Evolutionary conservation across 1,284 basidiomycete species (phyloP).

Genomic region (Flammula alnicola): DNA sequence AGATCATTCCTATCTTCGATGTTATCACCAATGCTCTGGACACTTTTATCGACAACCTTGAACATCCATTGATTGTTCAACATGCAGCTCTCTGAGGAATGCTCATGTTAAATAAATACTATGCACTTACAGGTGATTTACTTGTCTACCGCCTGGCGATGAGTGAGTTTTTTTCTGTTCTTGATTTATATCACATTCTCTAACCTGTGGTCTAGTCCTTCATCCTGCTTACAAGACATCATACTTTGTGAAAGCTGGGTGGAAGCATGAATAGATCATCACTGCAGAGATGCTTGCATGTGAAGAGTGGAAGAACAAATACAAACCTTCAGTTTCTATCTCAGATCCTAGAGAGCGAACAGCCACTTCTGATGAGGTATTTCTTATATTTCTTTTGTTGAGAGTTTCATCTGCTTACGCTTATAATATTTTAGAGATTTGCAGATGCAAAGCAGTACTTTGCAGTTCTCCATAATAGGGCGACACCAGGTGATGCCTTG

Average conservation of each 20-base stretch:
- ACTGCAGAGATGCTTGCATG: conserved; percentile 9
- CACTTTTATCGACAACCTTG: conserved; percentile 9
- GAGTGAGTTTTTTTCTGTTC: conserved; percentile 21
- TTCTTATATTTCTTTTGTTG: too few relatives aligned
- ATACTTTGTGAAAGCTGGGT: conserved; percentile 20
- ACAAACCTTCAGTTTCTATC: conserved; percentile 10
- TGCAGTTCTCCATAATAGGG: conserved; percentile 1
- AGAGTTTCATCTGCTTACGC: too few relatives aligned
- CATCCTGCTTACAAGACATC: conserved; percentile 22
- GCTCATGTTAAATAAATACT: conserved; percentile 31
- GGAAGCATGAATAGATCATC: conserved; percentile 20
- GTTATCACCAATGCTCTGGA: conserved; percentile 20
- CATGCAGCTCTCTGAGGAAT: conserved; percentile 24
- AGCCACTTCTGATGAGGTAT: neutral
- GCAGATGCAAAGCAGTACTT: conserved; percentile 10
- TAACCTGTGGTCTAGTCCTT: conserved; percentile 17
- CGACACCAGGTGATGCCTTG: conserved; percentile 10
- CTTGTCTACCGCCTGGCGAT: conserved; percentile 29
- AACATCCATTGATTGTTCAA: conserved; percentile 11
- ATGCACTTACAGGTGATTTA: conserved; percentile 28
- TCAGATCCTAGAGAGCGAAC: too few relatives aligned
- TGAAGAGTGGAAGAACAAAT: conserved; percentile 10
- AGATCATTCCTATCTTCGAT: conserved; percentile 29
- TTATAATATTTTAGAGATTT: conserved; percentile 12
- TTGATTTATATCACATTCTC: neutral